Percentiles rank a stretch among this genome's conserved stretches.
phyloP scores from a whole-genome alignment of 2,329 filamentous ascomycete genomes.

The Colletotrichum shisoi region DNA sequence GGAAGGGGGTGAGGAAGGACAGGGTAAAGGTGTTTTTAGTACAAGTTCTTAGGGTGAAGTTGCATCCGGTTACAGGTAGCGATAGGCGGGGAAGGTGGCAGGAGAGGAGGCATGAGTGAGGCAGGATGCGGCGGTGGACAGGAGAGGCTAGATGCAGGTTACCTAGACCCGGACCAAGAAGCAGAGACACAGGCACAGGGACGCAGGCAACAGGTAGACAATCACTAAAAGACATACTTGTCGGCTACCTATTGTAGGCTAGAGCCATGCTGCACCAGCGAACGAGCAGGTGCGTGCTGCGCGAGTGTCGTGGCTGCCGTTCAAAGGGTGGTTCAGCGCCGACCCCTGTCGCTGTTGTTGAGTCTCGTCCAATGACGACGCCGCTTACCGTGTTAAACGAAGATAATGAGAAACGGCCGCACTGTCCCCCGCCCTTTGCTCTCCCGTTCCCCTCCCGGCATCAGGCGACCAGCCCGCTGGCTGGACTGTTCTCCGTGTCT shows the following conservation, averaged over 20 bases:
- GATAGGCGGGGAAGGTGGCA: slow-evolving; percentile 26
- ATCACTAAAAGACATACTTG: not conserved
- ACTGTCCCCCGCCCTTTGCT: slow-evolving; percentile 28
- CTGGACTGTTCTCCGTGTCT: not conserved
- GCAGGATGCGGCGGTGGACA: slow-evolving; percentile 2
- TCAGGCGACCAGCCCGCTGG: slow-evolving; percentile 7
- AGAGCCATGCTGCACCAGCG: slow-evolving; percentile 36
- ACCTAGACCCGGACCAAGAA: not conserved
- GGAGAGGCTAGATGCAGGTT: slow-evolving; percentile 11
- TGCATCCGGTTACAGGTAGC: slow-evolving; percentile 33
- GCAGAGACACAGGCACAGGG: not conserved
- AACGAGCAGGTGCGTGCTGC: slow-evolving; percentile 46
- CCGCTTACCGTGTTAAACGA: slow-evolving; percentile 35
- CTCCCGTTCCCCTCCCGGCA: slow-evolving; percentile 20
- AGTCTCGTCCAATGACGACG: slow-evolving; percentile 24
- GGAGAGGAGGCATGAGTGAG: not conserved
- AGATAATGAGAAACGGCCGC: not conserved
- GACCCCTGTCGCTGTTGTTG: slow-evolving; percentile 24
- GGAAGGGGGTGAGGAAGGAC: slow-evolving; percentile 6
- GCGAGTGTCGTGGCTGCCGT: slow-evolving; percentile 59
- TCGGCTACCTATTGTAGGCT: slow-evolving; percentile 26
- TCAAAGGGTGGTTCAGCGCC: slow-evolving; percentile 50
- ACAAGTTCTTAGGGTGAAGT: slow-evolving; percentile 27
- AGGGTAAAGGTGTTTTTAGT: slow-evolving; percentile 12
- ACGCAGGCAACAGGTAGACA: not conserved